These are phyloP conservation scores for Baorangia bicolor DNA, from an alignment of 768 basidiomycete genomes.

Conservation along the genomic window DNA sequence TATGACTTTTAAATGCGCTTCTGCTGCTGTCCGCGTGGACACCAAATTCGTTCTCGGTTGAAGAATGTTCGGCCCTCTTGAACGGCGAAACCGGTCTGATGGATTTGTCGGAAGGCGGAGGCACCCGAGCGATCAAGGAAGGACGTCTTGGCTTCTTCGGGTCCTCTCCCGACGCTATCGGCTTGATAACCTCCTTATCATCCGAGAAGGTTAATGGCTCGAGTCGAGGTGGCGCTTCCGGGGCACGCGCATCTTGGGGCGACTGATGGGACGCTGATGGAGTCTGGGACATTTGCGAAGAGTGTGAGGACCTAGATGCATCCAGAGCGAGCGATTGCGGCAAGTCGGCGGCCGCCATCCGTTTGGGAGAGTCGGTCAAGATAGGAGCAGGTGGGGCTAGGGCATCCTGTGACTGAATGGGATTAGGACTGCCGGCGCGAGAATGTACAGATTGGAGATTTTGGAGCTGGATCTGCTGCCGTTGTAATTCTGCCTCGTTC, in stretches of 20 bases:
- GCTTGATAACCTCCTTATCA: background rate
- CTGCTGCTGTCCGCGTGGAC: constrained; percentile 19
- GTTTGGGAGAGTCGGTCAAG: constrained; percentile 24
- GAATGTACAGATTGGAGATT: constrained; percentile 15
- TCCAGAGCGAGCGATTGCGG: constrained; percentile 4
- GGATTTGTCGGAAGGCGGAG: constrained; percentile 16
- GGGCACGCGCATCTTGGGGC: background rate
- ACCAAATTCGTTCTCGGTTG: constrained; percentile 36
- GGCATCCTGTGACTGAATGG: background rate
- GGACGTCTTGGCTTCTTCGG: constrained; percentile 18
- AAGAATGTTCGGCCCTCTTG: constrained; percentile 18
- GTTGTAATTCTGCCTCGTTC: constrained; percentile 26
- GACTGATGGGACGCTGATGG: constrained; percentile 4
- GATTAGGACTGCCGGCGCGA: constrained; percentile 19
- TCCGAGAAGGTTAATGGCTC: background rate
- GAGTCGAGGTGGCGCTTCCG: background rate
- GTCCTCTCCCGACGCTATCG: background rate
- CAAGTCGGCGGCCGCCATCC: background rate
- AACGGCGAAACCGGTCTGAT: constrained; percentile 17
- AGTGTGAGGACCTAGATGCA: constrained; percentile 1
- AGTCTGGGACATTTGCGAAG: constrained; percentile 5
- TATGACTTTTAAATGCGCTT: constrained; percentile 26
- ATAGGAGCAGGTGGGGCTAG: constrained; percentile 6
- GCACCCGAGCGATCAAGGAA: constrained; percentile 22
- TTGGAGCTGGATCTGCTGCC: constrained; percentile 27